Percentiles rank a stretch among this genome's conserved stretches.
Evolutionary conservation across 2,329 filamentous ascomycete genomes (phyloP).

Genomic region (Penicillium sumatraense): DNA sequence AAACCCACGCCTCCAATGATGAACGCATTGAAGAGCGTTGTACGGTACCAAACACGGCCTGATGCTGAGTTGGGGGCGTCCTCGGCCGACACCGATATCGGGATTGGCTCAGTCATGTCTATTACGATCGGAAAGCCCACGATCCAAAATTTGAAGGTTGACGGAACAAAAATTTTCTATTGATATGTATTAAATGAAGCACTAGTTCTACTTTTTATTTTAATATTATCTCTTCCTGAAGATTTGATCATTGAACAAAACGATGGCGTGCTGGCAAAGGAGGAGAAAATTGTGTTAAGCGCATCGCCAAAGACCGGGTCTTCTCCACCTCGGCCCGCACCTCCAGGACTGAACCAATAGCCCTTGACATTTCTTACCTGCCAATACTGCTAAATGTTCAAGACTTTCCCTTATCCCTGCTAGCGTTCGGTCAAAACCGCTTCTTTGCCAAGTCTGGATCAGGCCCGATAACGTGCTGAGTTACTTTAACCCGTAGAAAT

Average conservation of each 20-base stretch:
- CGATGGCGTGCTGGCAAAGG: constrained; percentile 15
- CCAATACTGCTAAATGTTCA: constrained; percentile 5
- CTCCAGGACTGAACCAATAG: neutral
- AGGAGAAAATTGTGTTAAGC: constrained; percentile 3
- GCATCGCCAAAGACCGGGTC: neutral
- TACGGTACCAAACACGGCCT: constrained; percentile 51
- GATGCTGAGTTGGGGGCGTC: neutral
- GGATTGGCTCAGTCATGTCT: constrained; percentile 19
- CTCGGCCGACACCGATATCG: constrained; percentile 17
- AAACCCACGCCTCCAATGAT: constrained; percentile 60
- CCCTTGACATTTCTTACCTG: neutral
- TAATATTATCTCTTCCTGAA: neutral
- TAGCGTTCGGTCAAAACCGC: constrained; percentile 2
- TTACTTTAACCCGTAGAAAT: neutral
- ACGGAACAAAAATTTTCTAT: neutral
- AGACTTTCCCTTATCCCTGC: neutral
- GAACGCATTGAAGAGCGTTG: constrained; percentile 59
- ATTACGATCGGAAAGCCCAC: neutral
- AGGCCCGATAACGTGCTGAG: constrained; percentile 1
- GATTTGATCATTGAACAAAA: constrained; percentile 3
- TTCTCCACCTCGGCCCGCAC: constrained; percentile 2
- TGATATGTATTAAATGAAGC: neutral
- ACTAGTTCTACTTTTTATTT: neutral
- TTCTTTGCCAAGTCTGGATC: neutral
- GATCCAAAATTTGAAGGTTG: neutral